phyloP scores from a whole-genome alignment of 805 yeast species.

The fission yeast (Schizosaccharomyces pombe) region DNA sequence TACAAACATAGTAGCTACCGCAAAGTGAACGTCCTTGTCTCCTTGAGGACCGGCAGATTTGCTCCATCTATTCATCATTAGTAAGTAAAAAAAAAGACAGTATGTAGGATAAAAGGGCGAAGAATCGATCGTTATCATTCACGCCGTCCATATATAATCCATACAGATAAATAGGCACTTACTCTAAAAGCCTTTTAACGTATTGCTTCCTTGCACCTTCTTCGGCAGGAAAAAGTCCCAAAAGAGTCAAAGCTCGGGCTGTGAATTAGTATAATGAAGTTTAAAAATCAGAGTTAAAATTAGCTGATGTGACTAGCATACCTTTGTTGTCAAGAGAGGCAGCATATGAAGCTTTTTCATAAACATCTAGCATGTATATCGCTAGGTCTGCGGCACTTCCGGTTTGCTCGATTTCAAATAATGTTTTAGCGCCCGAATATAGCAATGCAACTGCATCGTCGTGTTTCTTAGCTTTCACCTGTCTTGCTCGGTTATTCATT shows the following conservation, averaged over 20 bases:
- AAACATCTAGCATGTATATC: neutral
- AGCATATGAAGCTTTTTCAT: neutral
- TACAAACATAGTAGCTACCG: neutral
- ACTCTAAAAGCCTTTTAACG: neutral
- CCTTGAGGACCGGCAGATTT: neutral
- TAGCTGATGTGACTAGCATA: neutral
- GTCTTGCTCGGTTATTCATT: neutral
- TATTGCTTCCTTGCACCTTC: neutral
- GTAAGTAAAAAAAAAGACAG: too few species aligned
- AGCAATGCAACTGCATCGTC: neutral
- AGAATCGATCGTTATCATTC: too few species aligned
- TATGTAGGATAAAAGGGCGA: too few species aligned
- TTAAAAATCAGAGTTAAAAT: too few species aligned
- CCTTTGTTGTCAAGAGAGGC: neutral
- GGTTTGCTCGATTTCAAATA: neutral
- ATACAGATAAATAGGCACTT: too few species aligned
- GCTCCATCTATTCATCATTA: neutral
- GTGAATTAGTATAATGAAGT: too few species aligned
- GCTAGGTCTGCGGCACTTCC: constrained; percentile 3
- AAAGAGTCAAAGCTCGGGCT: neutral
- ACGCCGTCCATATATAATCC: too few species aligned
- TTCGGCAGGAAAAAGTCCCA: neutral
- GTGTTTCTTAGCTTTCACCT: neutral
- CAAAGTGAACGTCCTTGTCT: neutral
- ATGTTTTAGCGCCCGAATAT: constrained; percentile 1